Conservation (phyloP, 345 rosid genomes). For the Euphorbia pulcherrima region DNA sequence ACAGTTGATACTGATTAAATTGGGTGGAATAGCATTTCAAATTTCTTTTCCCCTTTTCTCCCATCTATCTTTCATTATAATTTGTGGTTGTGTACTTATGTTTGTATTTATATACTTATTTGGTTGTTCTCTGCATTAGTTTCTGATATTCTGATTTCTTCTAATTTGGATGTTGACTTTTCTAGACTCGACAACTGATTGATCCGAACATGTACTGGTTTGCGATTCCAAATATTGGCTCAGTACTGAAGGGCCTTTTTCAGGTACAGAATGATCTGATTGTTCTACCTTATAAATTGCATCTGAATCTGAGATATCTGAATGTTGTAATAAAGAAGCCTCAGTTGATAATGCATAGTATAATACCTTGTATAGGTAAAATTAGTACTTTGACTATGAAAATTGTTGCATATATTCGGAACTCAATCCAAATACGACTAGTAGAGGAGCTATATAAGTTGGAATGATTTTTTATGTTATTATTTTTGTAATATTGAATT, state of each 20-base stretch:
- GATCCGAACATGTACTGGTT: constrained; percentile 89
- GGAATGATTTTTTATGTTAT: not conserved
- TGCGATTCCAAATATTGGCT: constrained; percentile 80
- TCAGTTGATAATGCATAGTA: not conserved
- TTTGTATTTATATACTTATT: not conserved
- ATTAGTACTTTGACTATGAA: not conserved
- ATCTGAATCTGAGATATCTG: not conserved
- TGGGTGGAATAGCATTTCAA: not conserved
- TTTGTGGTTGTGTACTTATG: not conserved
- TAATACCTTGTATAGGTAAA: not conserved
- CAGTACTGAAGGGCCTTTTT: constrained; percentile 72
- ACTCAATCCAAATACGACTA: not conserved
- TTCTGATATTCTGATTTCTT: constrained; percentile 4
- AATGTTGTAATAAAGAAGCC: not conserved
- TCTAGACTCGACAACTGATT: constrained; percentile 71
- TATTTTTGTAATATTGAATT: not conserved
- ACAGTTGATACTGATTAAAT: not conserved
- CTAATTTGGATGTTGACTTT: constrained; percentile 18
- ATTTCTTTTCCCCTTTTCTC: not conserved
- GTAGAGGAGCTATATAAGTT: too few relatives aligned
- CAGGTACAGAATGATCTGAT: constrained; percentile 45
- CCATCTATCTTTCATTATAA: not conserved
- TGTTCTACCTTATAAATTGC: not conserved
- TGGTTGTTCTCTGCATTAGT: constrained; percentile 2
- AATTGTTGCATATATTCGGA: not conserved